Evolutionary conservation across 345 rosid species (phyloP).

Genomic region (Cardamine chenopodiifolia): DNA sequence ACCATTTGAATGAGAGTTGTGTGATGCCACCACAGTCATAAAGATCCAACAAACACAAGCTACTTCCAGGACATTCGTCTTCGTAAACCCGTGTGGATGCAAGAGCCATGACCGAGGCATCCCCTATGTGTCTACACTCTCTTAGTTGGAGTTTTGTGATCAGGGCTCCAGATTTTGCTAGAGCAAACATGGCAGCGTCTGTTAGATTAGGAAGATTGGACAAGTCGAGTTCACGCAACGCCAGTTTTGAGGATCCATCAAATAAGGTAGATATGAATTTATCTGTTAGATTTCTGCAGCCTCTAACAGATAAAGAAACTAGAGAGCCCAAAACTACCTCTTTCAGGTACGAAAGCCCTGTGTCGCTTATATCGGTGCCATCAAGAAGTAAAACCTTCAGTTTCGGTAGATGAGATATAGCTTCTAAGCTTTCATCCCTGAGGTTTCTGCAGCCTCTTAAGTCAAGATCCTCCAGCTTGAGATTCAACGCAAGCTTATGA

Average conservation of each 20-base stretch:
- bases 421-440: slow-evolving; percentile 72
- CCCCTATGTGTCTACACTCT: slow-evolving; percentile 86
- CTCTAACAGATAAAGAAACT: slow-evolving; percentile 73
- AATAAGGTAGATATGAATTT: slow-evolving; percentile 65
- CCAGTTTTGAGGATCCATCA: slow-evolving; percentile 64
- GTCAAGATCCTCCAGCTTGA: slow-evolving; percentile 64
- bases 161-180: slow-evolving; percentile 65
- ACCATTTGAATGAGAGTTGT: slow-evolving; percentile 73
- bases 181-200: slow-evolving; percentile 65
- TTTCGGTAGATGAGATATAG: slow-evolving; percentile 58
- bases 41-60: slow-evolving; percentile 62
- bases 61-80: slow-evolving; percentile 70
- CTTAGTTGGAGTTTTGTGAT: slow-evolving; percentile 73
- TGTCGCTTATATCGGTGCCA: slow-evolving; percentile 67
- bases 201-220: slow-evolving; percentile 78
- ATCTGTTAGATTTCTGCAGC: slow-evolving; percentile 87
- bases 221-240: slow-evolving; percentile 73
- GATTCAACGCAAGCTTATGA: slow-evolving; percentile 58
- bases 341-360: slow-evolving; percentile 58
- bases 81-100: slow-evolving; percentile 67
- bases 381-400: slow-evolving; percentile 68
- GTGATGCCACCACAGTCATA: slow-evolving; percentile 81
- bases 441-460: slow-evolving; percentile 76
- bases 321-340: slow-evolving; percentile 60
- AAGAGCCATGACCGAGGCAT: slow-evolving; percentile 80